A percentile compares a stretch with the other conserved stretches of the same genome.
phyloP scores from a whole-genome alignment of 768 basidiomycete species.

The Bullera alba region DNA sequence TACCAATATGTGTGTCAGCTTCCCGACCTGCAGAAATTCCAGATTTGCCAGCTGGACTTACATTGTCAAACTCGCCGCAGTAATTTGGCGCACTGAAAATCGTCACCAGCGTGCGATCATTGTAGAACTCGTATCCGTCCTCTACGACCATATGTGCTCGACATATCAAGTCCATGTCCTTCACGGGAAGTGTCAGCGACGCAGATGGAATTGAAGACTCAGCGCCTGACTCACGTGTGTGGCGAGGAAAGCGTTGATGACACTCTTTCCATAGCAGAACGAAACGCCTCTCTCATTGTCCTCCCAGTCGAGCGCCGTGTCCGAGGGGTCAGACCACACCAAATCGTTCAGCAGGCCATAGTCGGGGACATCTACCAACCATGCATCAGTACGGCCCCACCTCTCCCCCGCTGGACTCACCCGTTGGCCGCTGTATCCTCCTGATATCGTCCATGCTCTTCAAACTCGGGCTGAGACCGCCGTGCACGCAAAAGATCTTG shows the following conservation, averaged over 20 bases:
- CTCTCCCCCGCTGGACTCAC: constrained; percentile 23
- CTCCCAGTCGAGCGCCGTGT: constrained; percentile 97
- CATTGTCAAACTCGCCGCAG: constrained; percentile 44
- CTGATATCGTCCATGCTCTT: constrained; percentile 91
- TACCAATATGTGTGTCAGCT: background rate
- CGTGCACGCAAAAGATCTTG: constrained; percentile 99
- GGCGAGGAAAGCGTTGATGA: constrained; percentile 89
- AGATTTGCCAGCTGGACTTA: constrained; percentile 27
- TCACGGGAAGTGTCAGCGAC: background rate
- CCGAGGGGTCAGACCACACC: constrained; percentile 96
- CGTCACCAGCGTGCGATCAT: constrained; percentile 93
- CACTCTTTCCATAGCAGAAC: constrained; percentile 96
- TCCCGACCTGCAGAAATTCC: constrained; percentile 50
- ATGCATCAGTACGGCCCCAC: background rate
- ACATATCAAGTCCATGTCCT: constrained; percentile 98
- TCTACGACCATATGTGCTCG: constrained; percentile 99
- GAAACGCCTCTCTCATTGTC: constrained; percentile 98
- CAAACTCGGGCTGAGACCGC: constrained; percentile 65
- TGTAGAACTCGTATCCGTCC: constrained; percentile 96
- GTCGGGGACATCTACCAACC: constrained; percentile 74
- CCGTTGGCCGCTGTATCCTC: constrained; percentile 89
- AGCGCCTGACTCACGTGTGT: constrained; percentile 39
- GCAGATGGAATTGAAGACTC: background rate
- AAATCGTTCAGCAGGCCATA: constrained; percentile 95
- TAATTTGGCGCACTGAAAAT: constrained; percentile 97